Evolutionary conservation across 441 rosid genomes (phyloP), one percentile per base, ranked within the genome.

Genomic region (Corymbia citriodora): DNA sequence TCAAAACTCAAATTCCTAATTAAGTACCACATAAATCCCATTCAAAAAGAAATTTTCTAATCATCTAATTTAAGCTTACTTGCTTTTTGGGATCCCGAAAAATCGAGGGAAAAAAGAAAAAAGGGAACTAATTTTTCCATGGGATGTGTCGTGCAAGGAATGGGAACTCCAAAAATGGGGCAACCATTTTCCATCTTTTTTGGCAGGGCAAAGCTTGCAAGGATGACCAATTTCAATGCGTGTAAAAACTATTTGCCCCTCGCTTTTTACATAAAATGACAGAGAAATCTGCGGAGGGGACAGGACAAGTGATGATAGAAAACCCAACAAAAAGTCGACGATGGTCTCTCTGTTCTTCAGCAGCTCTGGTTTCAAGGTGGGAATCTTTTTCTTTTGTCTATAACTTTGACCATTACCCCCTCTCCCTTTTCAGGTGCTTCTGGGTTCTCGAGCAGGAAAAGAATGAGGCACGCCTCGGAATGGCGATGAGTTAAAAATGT

Each of bases 81-180:
- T 3, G 12, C 85, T 23, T 40, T 40, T 79, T 23, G 50, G 85
- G 52, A 11, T 79, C 27, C 52, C 85, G 12, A 79, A 40, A 45
- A 23, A 13, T 40, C 52, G 85, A 79, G 10, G 3, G 40, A 40
- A 21, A 45, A 70, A 10, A 40, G 21, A 36, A 21, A 36, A 72
- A 11, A 25, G 16, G 10, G 8, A 45, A 25, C 12, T 21, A 40
- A 48, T 3, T 36, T 23, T 79, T 17, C 33, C 85, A 12, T 7
- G 85, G 85, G 85, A 23, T 79, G 5, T 79, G 52, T 45, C 85
- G 85, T 79, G 85, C n/a, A 79, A 79, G 85, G 85, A 40, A 79
- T 7, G 29, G 6, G 85, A 79, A 45, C 17, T 3, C 85, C 85
- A 45, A 79, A 79, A 7, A 6, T 23, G 2, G 17, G 17, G 52